Conservation (phyloP, 192 early-diverging fungal species). For the Chytriomyces sp. region DNA sequence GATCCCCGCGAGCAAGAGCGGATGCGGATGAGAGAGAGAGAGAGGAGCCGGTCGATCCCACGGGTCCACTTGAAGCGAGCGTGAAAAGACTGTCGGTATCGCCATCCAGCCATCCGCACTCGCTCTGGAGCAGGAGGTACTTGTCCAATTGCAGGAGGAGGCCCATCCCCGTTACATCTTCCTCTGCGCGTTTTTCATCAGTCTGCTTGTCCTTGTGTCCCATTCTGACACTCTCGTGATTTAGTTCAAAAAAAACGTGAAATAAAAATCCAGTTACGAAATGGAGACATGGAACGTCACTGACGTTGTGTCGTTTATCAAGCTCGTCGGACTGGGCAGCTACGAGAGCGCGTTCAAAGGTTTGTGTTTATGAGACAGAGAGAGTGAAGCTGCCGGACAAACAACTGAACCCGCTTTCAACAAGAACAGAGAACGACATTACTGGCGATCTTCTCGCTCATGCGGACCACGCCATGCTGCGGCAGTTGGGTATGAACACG, state of each 20-base stretch:
- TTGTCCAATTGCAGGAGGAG: neutral
- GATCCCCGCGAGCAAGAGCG: neutral
- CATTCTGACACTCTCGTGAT: neutral
- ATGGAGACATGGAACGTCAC: constrained; percentile 32
- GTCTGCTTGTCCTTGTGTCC: neutral
- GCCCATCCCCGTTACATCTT: neutral
- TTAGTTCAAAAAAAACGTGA: too few relatives aligned
- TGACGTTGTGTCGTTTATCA: constrained; percentile 33
- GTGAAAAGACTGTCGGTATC: neutral
- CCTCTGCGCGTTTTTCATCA: constrained; percentile 1
- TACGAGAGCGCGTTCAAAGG: constrained; percentile 31
- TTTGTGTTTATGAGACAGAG: neutral
- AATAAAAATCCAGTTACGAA: neutral
- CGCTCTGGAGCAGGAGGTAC: constrained; percentile 6
- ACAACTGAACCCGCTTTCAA: constrained; percentile 40
- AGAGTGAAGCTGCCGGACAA: neutral
- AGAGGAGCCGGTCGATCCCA: neutral
- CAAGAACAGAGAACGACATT: constrained; percentile 79
- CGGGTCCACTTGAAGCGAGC: neutral
- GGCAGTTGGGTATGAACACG: constrained; percentile 82
- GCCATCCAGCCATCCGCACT: constrained; percentile 15
- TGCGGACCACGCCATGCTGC: constrained; percentile 89
- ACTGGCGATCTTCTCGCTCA: constrained; percentile 86
- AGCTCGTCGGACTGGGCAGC: constrained; percentile 11
- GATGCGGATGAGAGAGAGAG: neutral